Evolutionary conservation across 495 filamentous ascomycete species (phyloP), one percentile per base, ranked within the genome.

Genomic region (Penicillium nucicola): DNA sequence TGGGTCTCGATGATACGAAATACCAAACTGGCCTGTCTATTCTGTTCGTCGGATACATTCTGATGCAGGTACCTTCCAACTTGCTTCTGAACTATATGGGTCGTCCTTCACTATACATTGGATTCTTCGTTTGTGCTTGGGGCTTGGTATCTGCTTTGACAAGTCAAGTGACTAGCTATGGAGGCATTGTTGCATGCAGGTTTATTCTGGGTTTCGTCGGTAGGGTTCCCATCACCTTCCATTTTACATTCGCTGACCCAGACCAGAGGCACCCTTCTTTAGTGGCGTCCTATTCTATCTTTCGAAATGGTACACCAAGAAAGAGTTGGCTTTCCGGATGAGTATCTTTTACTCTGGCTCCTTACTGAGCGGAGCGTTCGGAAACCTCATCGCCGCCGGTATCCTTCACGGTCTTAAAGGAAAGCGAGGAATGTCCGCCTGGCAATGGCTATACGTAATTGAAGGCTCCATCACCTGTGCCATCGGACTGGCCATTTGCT

Each of bases 311-410:
- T 85, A 84, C 52, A 83, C 81, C 1, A 74, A 72, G 49, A 72
- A 74, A 44, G 81, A 85, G 60, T 55, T 84, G 31, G 76, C 73
- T 11, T 65, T 82, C 23, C 76, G 82, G 20, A 85, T 80, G 64
- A 78, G 77, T 52, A 75, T 85, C 41, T 87, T 87, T 65, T 86
- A 86, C 66, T 84, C 80, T 41, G 82, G 80, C 14, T 83, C 84
- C 5, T 71, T 84, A 13, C 62, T 86, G 10, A 76, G 70, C 52
- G 83, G 84, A 13, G 84, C 84, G 2, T 87, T 87, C 62, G 82
- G 82, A 8, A 83, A 83, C 10, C 65, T 87, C 17, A 74, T 88
- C 17, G 80, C 82, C 4, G 72, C 77, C n/a, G 76, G 81, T 22
- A 76, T 80, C 25, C 55, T 77, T 15, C 50, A 58, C 8, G 74